Evolutionary conservation across 306 rosid species (phyloP).

Genomic region (Malus orientalis): DNA sequence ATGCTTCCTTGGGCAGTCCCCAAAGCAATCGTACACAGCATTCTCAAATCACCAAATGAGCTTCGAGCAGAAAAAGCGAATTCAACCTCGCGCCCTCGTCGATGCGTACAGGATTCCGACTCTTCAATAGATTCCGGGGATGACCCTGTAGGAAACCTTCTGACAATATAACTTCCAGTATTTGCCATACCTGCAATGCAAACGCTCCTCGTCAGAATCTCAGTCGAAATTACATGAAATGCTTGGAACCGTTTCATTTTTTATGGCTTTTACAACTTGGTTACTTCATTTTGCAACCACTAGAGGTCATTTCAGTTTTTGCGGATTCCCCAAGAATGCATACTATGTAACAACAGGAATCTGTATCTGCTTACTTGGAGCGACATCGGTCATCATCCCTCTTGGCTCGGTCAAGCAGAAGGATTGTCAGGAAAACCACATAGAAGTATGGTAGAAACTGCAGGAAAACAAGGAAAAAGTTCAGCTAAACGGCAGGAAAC

Average conservation of each 20-base stretch:
- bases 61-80: neutral
- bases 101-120: neutral
- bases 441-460: slow-evolving; percentile 95
- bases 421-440: slow-evolving; percentile 79
- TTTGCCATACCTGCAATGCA: slow-evolving; percentile 86
- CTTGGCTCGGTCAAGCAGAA: slow-evolving; percentile 90
- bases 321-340: neutral
- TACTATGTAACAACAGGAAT: neutral
- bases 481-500: slow-evolving; percentile 1
- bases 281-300: neutral
- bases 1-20: neutral
- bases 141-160: slow-evolving; percentile 64
- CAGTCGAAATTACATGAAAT: neutral
- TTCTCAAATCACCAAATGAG: slow-evolving; percentile 2
- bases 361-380: slow-evolving; percentile 68
- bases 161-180: slow-evolving; percentile 85
- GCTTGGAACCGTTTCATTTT: neutral
- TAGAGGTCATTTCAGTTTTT: neutral
- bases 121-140: slow-evolving; percentile 77
- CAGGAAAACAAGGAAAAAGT: slow-evolving; percentile 11
- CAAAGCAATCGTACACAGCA: neutral
- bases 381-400: slow-evolving; percentile 90
- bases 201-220: slow-evolving; percentile 5
- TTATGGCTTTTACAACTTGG: neutral
- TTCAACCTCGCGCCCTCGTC: neutral